Evolutionary conservation across 352 stramenopile genomes (phyloP), one percentile per base, ranked within the genome.

Genomic region (Albugo candida): DNA sequence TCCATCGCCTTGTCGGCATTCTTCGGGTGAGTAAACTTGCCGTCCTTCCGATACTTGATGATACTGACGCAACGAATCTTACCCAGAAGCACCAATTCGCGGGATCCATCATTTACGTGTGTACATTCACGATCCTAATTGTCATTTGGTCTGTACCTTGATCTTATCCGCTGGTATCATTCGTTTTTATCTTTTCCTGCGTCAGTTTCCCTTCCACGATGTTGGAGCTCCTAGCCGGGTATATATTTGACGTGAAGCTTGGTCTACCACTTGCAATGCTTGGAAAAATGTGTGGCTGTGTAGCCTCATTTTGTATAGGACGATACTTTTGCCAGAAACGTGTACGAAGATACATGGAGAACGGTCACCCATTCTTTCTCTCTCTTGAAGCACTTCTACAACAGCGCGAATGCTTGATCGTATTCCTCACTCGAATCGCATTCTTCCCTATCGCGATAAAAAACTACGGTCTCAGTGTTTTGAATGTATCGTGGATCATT

Each of bases 371-470:
- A 2, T 59, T 78, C 11, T 78, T 83, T 47, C 66, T 70, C 45
- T 72, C 72, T 0, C 77, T 84, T 53, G 66, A 77, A 60, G 70
- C 56, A 38, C 52, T 83, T 43, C 42, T 85, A 47, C 59, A 46
- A 16, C 70, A 71, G 48, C 61, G 61, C 0, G 65, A 85, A 50
- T 61, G 83, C 44, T 64, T 88, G 38, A 63, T 88, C 36, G 75
- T 88, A 24, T 83, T 83, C 49, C 62, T 88, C 48, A 85, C 72
- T 24, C 70, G 75, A 20, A 69, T 76, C 17, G 75, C 75, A 20
- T 85, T 84, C 51, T 85, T 88, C 51, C 75, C 75, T 11, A 88
- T 88, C 53, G 75, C 70, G 36, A 63, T 88, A 59, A 88, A 88
- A 51, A 88, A 88, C 53, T 88, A 88, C 50, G 75, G 75, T 34